Percentiles rank a stretch among this genome's conserved stretches.
Evolutionary conservation across 257 asterid species (phyloP).

Genomic region (Rhazya stricta): DNA sequence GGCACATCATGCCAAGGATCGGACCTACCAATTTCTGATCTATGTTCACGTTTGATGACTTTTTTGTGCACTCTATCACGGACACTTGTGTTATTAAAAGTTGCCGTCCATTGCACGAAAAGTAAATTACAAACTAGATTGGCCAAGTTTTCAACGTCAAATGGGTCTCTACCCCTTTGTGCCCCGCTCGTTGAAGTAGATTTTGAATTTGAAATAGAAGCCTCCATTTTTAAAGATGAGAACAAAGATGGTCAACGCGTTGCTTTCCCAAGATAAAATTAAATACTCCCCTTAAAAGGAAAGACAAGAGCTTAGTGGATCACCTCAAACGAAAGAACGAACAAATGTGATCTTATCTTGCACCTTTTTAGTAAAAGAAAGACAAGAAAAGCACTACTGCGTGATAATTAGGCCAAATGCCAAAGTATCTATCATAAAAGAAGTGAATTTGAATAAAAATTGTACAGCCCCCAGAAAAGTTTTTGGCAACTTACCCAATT

Average conservation of each 20-base stretch:
- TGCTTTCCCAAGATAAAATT: background rate
- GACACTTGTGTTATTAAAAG: too few relatives aligned
- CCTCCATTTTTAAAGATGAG: background rate
- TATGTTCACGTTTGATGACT: too few relatives aligned
- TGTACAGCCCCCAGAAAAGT: background rate
- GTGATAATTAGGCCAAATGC: constrained; percentile 25
- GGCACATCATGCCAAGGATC: too few relatives aligned
- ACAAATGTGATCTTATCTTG: constrained; percentile 19
- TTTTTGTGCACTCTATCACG: too few relatives aligned
- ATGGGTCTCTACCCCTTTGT: background rate
- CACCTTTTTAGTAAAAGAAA: constrained; percentile 2
- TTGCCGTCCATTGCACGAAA: too few relatives aligned
- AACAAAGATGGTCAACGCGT: constrained; percentile 5
- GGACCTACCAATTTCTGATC: too few relatives aligned
- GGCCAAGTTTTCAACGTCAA: background rate
- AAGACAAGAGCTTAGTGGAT: constrained; percentile 15
- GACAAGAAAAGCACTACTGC: constrained; percentile 16
- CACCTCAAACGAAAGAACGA: constrained; percentile 16
- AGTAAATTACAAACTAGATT: background rate
- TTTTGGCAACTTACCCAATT: background rate
- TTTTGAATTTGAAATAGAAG: background rate
- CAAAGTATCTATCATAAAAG: background rate
- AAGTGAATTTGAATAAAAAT: background rate
- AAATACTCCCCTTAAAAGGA: background rate
- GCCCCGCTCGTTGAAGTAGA: background rate